phyloP scores from a whole-genome alignment of 257 asterid species.

The Lantana camara region DNA sequence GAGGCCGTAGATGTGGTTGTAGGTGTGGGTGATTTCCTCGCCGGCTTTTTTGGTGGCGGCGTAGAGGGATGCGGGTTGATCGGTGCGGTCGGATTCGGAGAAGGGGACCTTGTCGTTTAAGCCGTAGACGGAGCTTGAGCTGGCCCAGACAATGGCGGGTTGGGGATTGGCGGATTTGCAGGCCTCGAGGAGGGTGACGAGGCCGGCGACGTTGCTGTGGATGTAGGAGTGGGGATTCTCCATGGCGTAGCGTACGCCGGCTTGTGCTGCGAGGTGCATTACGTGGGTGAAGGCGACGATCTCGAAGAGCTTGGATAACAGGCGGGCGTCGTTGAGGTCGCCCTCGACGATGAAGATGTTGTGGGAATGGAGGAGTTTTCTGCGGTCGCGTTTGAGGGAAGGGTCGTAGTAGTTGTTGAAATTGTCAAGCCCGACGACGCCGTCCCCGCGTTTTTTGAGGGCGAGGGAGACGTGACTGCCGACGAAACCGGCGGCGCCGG shows the following conservation, averaged over 20 bases:
- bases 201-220: slow-evolving; percentile 31
- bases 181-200: slow-evolving; percentile 30
- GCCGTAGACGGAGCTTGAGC: slow-evolving; percentile 33
- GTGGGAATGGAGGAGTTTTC: neutral
- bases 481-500: slow-evolving; percentile 36
- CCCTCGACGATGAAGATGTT: slow-evolving; percentile 32
- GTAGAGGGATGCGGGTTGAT: slow-evolving; percentile 31
- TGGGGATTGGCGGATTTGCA: slow-evolving; percentile 32
- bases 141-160: slow-evolving; percentile 36
- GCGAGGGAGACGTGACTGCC: slow-evolving; percentile 30
- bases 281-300: slow-evolving; percentile 33
- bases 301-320: slow-evolving; percentile 24
- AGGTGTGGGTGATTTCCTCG: slow-evolving; percentile 34
- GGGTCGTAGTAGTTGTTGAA: slow-evolving; percentile 31
- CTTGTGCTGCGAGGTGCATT: slow-evolving; percentile 37
- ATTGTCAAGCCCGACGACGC: slow-evolving; percentile 26
- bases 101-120: slow-evolving; percentile 30
- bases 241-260: slow-evolving; percentile 36
- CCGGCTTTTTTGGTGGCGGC: slow-evolving; percentile 35
- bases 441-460: slow-evolving; percentile 30
- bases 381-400: slow-evolving; percentile 22
- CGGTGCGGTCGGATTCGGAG: slow-evolving; percentile 31
- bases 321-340: slow-evolving; percentile 20
- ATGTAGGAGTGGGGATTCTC: slow-evolving; percentile 36
- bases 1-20: slow-evolving; percentile 30